Percentiles rank a stretch among this genome's conserved stretches.
Conservation (phyloP, 257 asterid species). For the Salvia miltiorrhiza region DNA sequence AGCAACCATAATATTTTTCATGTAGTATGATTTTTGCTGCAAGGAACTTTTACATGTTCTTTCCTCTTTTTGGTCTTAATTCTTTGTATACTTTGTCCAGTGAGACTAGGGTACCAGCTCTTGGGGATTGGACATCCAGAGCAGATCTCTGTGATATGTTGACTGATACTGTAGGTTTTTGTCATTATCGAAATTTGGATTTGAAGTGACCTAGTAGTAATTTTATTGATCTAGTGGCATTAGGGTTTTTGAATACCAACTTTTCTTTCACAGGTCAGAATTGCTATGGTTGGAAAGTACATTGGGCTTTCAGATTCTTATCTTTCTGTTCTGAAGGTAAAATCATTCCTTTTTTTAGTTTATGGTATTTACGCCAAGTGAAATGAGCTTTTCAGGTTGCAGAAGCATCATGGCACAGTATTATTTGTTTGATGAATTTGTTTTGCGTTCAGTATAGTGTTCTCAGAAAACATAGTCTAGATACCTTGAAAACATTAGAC, state of each 20-base stretch:
- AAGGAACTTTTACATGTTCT: conserved; percentile 4
- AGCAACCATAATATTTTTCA: conserved; percentile 14
- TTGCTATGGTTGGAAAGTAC: conserved; percentile 89
- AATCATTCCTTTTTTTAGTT: background rate
- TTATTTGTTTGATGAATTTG: background rate
- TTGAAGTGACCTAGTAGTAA: conserved; percentile 8
- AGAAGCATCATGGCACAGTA: background rate
- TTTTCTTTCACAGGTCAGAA: conserved; percentile 51
- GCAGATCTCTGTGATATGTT: conserved; percentile 66
- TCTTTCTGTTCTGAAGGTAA: conserved; percentile 75
- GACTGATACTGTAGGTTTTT: conserved; percentile 65
- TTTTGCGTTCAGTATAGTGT: no score
- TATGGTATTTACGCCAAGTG: conserved; percentile 6
- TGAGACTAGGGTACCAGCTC: conserved; percentile 53
- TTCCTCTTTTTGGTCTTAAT: background rate
- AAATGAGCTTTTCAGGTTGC: background rate
- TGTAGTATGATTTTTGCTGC: conserved; percentile 4
- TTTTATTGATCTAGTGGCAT: conserved; percentile 8
- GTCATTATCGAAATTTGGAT: conserved; percentile 8
- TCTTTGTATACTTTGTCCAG: conserved; percentile 31
- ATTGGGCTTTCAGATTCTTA: conserved; percentile 78
- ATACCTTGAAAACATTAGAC: background rate
- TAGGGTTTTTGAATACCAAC: conserved; percentile 5
- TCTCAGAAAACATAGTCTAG: background rate
- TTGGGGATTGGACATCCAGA: conserved; percentile 81